Percentiles rank a stretch among this genome's conserved stretches.
phyloP scores from a whole-genome alignment of 2,329 filamentous ascomycete species.

The Polytolypa hystricis region DNA sequence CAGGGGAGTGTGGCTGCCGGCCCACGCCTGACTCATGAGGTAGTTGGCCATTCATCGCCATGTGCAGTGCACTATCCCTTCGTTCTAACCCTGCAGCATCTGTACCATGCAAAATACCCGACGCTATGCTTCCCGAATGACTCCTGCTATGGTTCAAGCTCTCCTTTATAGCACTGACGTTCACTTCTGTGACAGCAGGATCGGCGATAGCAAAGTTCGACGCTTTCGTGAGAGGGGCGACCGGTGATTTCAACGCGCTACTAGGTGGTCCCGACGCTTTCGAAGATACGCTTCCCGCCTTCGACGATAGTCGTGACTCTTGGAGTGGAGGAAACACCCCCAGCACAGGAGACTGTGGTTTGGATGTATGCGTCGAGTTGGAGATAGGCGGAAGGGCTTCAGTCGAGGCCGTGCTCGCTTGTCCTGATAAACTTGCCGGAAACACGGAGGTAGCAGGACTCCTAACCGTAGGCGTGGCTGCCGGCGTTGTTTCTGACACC shows the following conservation, averaged over 20 bases:
- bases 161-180: conserved; percentile 28
- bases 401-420: conserved; percentile 8
- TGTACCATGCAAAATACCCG: conserved; percentile 20
- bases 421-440: conserved; percentile 15
- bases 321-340: conserved; percentile 20
- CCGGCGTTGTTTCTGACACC: conserved; percentile 18
- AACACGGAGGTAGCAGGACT: conserved; percentile 19
- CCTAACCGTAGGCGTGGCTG: conserved; percentile 18
- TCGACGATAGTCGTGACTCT: conserved; percentile 32
- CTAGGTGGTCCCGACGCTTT: conserved; percentile 30
- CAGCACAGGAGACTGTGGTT: conserved; percentile 26
- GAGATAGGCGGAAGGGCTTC: conserved; percentile 16
- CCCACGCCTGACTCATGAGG: conserved; percentile 20
- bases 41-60: conserved; percentile 18
- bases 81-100: conserved; percentile 21
- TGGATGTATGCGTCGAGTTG: conserved; percentile 26
- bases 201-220: conserved; percentile 29
- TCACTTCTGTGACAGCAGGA: conserved; percentile 36
- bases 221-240: conserved; percentile 26
- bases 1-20: conserved; percentile 23
- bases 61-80: conserved; percentile 20
- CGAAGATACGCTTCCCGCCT: conserved; percentile 31
- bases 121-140: conserved; percentile 22
- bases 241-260: conserved; percentile 27
- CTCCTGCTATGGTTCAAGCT: conserved; percentile 19